Base-by-base conservation (phyloP, 139 green algal species). In the Tetradesmus obliquus region DNA sequence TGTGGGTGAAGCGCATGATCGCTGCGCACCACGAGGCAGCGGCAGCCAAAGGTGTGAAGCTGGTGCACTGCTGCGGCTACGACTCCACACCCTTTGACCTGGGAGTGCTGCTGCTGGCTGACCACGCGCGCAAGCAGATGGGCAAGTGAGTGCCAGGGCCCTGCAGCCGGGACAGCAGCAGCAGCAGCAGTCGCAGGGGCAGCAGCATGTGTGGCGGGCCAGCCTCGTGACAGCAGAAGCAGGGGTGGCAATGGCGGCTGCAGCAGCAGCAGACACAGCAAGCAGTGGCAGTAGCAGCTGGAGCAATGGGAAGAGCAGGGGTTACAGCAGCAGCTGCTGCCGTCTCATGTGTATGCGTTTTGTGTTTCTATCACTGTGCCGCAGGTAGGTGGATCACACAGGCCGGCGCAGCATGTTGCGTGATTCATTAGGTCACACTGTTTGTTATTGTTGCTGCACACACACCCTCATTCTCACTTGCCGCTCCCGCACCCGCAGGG, bases 11-110 rank as follows among this genome's bases (percentile, higher is more conserved):
- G 66, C 92, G 91, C 4, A 95, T 95, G 55, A 96, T 98, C 10
- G 79, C 93, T 4, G 66, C 89, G 45, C 93, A 97, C 86, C 92
- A 98, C 88, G 92, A 95, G 4, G 84, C 91, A 55, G 97, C 97
- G 2, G 82, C 76, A 7, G 24, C 57, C 3, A 96, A 96, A 84
- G 92, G 92, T 13, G 91, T 95, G 32, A 95, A 95, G 90, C 57
- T 94, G 82, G 95, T 99, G 55, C 94, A 96, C 82, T 97, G 92
- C 93, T 98, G 96, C 87, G 98, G 98, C 66, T 99, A 97, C 92
- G 98, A 99, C 96, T 96, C 85, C 88, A 94, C 98, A 0, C 98
- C 98, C 19, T 97, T 95, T 62, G 98, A 99, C 93, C 60, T 99
- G 32, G 97, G 97, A 10, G 84, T 95, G 13, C 93, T 94, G 54